These are phyloP conservation scores for Pestalotiopsis sp. DNA, from an alignment of 2,329 filamentous ascomycete genomes.

Conservation along the genomic window DNA sequence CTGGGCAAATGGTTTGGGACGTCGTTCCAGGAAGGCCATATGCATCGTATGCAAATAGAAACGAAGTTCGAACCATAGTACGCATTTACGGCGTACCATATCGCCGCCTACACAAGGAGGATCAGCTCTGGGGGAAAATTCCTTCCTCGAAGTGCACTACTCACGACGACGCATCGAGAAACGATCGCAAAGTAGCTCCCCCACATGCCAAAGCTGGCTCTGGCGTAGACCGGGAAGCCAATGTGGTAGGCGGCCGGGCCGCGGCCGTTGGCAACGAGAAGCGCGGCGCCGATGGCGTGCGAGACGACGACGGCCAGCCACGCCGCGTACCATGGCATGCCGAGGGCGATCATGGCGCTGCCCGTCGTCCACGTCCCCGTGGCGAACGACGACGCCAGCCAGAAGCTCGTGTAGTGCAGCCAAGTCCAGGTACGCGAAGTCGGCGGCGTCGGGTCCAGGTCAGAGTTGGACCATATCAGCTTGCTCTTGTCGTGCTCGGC, in stretches of 20 bases:
- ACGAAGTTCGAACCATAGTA: neutral
- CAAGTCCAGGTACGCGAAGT: neutral
- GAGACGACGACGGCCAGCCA: neutral
- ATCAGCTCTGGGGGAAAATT: neutral
- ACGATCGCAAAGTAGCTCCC: constrained; percentile 20
- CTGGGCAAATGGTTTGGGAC: constrained; percentile 38
- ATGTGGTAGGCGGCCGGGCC: constrained; percentile 43
- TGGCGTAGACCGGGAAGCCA: constrained; percentile 39
- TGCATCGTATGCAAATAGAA: neutral
- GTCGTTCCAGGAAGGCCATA: constrained; percentile 23
- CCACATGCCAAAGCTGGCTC: constrained; percentile 41
- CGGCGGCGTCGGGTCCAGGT: neutral
- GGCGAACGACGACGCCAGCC: neutral
- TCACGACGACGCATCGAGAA: constrained; percentile 41
- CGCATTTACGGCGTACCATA: constrained; percentile 17
- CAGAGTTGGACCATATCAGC: constrained; percentile 1
- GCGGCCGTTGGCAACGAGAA: constrained; percentile 46
- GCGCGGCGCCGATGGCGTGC: constrained; percentile 42
- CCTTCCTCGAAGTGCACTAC: too few species aligned
- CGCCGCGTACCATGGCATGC: constrained; percentile 41
- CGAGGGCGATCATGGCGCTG: constrained; percentile 32
- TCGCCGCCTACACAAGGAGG: constrained; percentile 30
- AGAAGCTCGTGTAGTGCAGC: neutral
- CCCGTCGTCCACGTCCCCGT: neutral
- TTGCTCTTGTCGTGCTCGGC: neutral